These are phyloP conservation scores for Fusarium sp. DNA, from an alignment of 2,329 filamentous ascomycete species.

Conservation along the genomic window DNA sequence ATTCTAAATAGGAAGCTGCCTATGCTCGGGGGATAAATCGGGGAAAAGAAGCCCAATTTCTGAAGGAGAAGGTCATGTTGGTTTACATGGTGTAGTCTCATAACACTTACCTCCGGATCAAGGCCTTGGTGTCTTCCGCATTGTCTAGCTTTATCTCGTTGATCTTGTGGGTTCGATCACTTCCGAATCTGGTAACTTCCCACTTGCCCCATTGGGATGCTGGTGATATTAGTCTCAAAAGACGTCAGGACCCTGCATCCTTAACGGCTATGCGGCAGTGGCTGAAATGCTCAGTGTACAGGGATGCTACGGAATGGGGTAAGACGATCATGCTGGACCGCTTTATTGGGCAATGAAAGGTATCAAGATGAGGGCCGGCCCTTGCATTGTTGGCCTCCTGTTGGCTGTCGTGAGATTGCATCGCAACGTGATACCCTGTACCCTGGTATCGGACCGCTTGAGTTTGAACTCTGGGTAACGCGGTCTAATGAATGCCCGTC, in stretches of 20 bases:
- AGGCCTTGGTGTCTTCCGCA: neutral
- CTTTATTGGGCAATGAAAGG: neutral
- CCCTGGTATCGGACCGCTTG: too few relatives aligned
- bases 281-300: neutral
- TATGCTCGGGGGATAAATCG: neutral
- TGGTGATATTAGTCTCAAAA: neutral
- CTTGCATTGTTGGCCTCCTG: neutral
- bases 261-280: neutral
- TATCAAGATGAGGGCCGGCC: rapidly evolving
- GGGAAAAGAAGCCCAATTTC: neutral
- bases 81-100: too few relatives aligned
- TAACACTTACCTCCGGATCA: too few relatives aligned
- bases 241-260: neutral
- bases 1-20: neutral
- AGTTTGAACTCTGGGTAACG: neutral
- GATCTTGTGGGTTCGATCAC: neutral
- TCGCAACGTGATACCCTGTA: neutral
- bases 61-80: neutral
- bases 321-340: neutral
- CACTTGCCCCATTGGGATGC: neutral
- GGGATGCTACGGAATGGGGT: neutral
- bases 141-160: neutral
- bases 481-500: neutral
- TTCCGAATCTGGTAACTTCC: neutral
- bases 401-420: neutral